Conservation (phyloP, 2,329 filamentous ascomycete species). For the Trichoderma oligosporum region DNA sequence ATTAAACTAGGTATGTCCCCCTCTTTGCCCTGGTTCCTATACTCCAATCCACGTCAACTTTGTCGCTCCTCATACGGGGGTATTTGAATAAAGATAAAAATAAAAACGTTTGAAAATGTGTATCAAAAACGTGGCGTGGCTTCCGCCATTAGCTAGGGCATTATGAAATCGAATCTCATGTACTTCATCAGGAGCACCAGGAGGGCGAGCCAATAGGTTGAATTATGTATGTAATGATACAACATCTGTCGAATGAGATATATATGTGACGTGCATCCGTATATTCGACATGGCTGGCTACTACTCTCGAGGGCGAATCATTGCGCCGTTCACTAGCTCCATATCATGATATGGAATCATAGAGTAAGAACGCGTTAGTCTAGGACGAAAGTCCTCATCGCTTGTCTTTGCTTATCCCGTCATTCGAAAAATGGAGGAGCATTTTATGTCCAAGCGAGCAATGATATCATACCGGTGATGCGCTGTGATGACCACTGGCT, state of each 20-base stretch:
- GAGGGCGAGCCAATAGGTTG: background rate
- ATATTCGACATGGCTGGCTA: too few species aligned
- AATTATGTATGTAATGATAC: constrained; percentile 2
- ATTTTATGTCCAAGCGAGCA: constrained; percentile 6
- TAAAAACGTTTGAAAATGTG: constrained; percentile 9
- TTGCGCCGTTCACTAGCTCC: too few species aligned
- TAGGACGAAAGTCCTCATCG: too few species aligned
- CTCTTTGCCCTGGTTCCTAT: background rate
- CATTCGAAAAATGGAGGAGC: background rate
- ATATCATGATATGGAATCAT: too few species aligned
- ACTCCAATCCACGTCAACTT: constrained; percentile 7
- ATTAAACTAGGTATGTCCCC: background rate
- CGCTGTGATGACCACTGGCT: constrained; percentile 39
- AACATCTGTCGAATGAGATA: constrained; percentile 16
- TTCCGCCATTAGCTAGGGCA: background rate
- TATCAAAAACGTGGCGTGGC: constrained; percentile 18
- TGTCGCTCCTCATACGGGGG: constrained; percentile 15
- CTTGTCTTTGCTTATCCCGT: background rate
- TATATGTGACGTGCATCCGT: too few species aligned
- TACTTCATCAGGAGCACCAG: constrained; percentile 14
- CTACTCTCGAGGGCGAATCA: too few species aligned
- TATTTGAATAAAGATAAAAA: constrained; percentile 22
- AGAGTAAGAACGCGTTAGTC: too few species aligned
- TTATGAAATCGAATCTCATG: constrained; percentile 17
- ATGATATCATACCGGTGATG: constrained; percentile 28